Conservation (phyloP, 805 yeast genomes). For the Saturnispora quitensis region DNA sequence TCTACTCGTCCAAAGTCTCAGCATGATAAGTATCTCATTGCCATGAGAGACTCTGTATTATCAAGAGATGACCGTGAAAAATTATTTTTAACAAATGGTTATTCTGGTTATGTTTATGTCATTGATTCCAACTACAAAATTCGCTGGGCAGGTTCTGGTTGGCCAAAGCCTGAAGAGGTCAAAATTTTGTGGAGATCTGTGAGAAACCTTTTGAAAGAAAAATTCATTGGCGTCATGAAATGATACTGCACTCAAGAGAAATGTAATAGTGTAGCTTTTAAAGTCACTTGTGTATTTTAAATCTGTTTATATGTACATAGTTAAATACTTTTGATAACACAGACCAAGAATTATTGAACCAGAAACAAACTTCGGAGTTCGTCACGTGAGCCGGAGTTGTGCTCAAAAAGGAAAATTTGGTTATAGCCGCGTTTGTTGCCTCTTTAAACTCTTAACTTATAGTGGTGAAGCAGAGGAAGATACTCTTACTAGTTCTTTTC, state of each 20-base stretch:
- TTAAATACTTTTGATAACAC: neutral
- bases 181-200: slow-evolving; percentile 58
- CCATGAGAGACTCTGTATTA: slow-evolving; percentile 47
- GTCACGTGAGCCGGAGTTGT: neutral
- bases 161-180: slow-evolving; percentile 58
- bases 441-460: neutral
- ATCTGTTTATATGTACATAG: neutral
- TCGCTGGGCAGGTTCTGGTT: slow-evolving; percentile 90
- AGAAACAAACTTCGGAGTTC: neutral
- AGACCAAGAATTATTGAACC: neutral
- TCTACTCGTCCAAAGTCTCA: slow-evolving; percentile 20
- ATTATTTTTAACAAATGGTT: slow-evolving; percentile 60
- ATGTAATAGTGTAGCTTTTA: neutral
- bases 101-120: slow-evolving; percentile 75
- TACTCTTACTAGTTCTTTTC: neutral
- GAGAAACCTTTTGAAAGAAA: slow-evolving; percentile 46
- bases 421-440: neutral
- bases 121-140: slow-evolving; percentile 67
- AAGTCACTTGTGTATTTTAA: no score
- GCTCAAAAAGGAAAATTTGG: neutral
- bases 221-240: slow-evolving; percentile 8
- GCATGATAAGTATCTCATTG: slow-evolving; percentile 51
- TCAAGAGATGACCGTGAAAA: slow-evolving; percentile 48
- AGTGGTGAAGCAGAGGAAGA: neutral
- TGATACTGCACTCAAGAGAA: neutral